Conservation (phyloP, 108 stramenopile genomes). For the Cyclotella baltica region DNA sequence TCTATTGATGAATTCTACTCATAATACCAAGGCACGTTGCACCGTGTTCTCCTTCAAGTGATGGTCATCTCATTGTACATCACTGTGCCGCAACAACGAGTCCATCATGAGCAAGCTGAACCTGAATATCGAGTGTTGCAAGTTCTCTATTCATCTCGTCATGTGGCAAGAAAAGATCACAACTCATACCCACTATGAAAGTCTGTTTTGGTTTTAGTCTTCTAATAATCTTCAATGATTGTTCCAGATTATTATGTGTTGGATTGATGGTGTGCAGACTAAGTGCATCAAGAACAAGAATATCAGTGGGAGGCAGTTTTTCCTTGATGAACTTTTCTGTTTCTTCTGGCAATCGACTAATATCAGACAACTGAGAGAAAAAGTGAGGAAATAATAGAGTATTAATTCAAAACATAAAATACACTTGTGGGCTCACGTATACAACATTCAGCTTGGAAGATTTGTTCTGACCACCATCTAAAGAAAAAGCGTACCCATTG, state of each 20-base stretch:
- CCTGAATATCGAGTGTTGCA: constrained; percentile 37
- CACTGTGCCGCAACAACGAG: constrained; percentile 26
- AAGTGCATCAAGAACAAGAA: constrained; percentile 83
- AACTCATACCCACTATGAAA: constrained; percentile 86
- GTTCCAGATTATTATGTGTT: constrained; percentile 73
- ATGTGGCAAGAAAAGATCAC: constrained; percentile 81
- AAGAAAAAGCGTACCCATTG: constrained; percentile 83
- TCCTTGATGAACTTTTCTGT: constrained; percentile 74
- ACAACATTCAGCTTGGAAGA: constrained; percentile 64
- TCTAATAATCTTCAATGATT: constrained; percentile 64
- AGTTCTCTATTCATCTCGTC: constrained; percentile 79
- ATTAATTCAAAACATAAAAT: background rate
- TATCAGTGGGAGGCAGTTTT: constrained; percentile 75
- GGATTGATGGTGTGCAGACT: constrained; percentile 36
- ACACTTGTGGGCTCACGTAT: constrained; percentile 45
- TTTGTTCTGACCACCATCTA: constrained; percentile 28
- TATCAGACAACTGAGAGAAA: constrained; percentile 65
- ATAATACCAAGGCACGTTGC: no score
- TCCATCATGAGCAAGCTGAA: constrained; percentile 78
- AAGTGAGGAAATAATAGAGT: background rate
- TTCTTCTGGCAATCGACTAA: constrained; percentile 74
- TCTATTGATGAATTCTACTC: no score
- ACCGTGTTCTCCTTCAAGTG: no score
- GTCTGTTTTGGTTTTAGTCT: constrained; percentile 64
- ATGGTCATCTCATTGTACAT: background rate